These are phyloP conservation scores for Chalciporus pseudorubinellus DNA, from an alignment of 768 basidiomycete genomes.

Conservation along the genomic window DNA sequence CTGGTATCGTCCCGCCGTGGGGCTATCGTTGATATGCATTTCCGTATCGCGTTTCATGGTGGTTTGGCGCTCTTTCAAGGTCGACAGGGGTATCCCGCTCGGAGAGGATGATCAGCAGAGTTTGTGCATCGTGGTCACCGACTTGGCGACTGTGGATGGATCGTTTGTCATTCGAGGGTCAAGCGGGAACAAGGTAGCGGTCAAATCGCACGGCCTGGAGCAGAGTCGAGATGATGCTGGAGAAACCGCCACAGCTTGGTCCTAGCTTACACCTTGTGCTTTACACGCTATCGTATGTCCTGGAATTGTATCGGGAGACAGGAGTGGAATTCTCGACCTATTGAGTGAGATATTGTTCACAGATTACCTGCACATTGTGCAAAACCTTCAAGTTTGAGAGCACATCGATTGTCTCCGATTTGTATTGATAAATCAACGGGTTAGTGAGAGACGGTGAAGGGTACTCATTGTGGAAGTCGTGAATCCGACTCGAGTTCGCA, in stretches of 20 bases:
- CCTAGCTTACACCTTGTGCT: not conserved
- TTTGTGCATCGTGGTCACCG: constrained; percentile 31
- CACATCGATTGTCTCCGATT: too few species aligned
- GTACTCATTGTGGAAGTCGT: too few species aligned
- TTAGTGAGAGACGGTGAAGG: too few species aligned
- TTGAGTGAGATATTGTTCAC: too few species aligned
- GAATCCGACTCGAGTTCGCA: too few species aligned
- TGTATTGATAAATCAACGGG: too few species aligned
- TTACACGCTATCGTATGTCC: not conserved
- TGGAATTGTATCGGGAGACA: not conserved
- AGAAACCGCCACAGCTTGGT: not conserved
- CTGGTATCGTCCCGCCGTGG: constrained; percentile 20
- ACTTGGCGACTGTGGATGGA: constrained; percentile 6
- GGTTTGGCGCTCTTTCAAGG: constrained; percentile 28
- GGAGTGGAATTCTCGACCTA: not conserved
- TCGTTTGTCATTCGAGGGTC: not conserved
- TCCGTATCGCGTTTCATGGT: constrained; percentile 22
- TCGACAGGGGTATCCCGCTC: constrained; percentile 25
- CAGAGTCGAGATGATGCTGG: not conserved
- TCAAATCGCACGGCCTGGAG: too few species aligned
- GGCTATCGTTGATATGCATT: constrained; percentile 19
- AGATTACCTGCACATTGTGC: too few species aligned
- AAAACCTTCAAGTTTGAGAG: too few species aligned
- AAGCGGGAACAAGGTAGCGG: not conserved
- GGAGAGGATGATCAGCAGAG: constrained; percentile 36